phyloP scores from a whole-genome alignment of 2,329 filamentous ascomycete genomes.

The Endocalyx cinctus region DNA sequence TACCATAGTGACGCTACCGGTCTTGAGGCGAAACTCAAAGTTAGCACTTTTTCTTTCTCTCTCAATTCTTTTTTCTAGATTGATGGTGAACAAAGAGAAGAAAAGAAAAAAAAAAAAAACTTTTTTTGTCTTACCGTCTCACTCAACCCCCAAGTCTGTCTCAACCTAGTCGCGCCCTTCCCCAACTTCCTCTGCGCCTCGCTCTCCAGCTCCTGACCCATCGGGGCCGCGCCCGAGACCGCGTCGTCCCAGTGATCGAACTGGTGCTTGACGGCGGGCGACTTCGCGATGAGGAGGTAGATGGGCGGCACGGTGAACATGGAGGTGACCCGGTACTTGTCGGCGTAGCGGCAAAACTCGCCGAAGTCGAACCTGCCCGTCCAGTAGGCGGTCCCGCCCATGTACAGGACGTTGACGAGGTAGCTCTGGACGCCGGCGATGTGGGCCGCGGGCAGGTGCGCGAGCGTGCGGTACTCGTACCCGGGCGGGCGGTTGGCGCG shows the following conservation, averaged over 20 bases:
- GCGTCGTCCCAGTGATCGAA: slow-evolving; percentile 46
- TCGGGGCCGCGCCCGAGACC: slow-evolving; percentile 50
- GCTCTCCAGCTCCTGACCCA: slow-evolving; percentile 49
- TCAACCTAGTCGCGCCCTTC: slow-evolving; percentile 34
- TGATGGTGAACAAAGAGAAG: no score
- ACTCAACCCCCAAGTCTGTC: slow-evolving; percentile 55
- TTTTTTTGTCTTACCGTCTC: slow-evolving; percentile 54
- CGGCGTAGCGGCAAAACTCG: slow-evolving; percentile 49
- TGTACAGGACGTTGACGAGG: slow-evolving; percentile 35
- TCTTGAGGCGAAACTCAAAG: slow-evolving; percentile 5
- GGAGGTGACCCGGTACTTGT: slow-evolving; percentile 44
- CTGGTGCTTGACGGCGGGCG: slow-evolving; percentile 49
- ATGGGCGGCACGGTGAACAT: slow-evolving; percentile 60
- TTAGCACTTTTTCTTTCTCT: neutral
- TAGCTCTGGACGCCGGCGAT: slow-evolving; percentile 43
- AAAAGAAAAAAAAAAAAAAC: no score
- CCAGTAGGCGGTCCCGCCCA: slow-evolving; percentile 52
- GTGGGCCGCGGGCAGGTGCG: slow-evolving; percentile 41
- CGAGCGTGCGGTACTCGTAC: slow-evolving; percentile 31
- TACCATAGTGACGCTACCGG: slow-evolving; percentile 38
- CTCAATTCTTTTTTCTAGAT: no score
- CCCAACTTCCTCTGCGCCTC: slow-evolving; percentile 46
- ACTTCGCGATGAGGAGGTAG: slow-evolving; percentile 55
- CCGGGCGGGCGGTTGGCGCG: slow-evolving; percentile 16
- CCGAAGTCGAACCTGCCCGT: slow-evolving; percentile 56